Evolutionary conservation across 2,329 filamentous ascomycete species (phyloP), one percentile per base, ranked within the genome.

Genomic region (Penicillium sp.): DNA sequence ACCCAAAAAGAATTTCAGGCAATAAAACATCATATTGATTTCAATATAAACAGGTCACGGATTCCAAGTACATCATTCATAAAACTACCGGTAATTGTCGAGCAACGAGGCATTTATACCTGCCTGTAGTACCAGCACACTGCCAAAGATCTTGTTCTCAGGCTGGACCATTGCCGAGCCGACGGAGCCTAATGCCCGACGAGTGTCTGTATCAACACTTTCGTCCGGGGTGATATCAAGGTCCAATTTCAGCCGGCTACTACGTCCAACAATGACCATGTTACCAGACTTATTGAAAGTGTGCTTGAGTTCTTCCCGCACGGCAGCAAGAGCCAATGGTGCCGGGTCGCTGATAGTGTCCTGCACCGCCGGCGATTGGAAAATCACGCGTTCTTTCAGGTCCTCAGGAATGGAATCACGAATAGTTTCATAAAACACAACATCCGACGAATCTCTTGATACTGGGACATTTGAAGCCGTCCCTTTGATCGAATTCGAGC

Each of bases 111-210:
- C 27, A 11, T 41, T 60, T 60, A 46, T 57, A 44, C 71, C 76
- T 33, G 86, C 86, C 71, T 90, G 85, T 25, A 92, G 78, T 48
- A 91, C 81, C 47, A 91, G 73, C 24, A 91, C 72, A 68, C 87
- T 90, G 0, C 85, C 83, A 56, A 79, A 80, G n/a, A 88, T 70
- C 11, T 79, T 80, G 40, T 76, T 77, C 46, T 78, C 77, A 39
- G 84, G 78, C n/a, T 87, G 70, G 50, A 79, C 76, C 66, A 76
- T 65, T 4, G 65, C 69, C 13, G 70, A 65, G 2, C 67, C 70
- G 4, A 74, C 52, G 1, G 63, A 55, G 5, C 73, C 73, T 20
- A 75, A 51, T 14, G 62, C 66, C 35, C 56, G 58, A 2, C 58
- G 52, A 1, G 66, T 63, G 24, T 72, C 69, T 5, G 57, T 44